These are phyloP conservation scores for Leptodontidium sp. DNA, from an alignment of 2,329 filamentous ascomycete species.

Conservation along the genomic window DNA sequence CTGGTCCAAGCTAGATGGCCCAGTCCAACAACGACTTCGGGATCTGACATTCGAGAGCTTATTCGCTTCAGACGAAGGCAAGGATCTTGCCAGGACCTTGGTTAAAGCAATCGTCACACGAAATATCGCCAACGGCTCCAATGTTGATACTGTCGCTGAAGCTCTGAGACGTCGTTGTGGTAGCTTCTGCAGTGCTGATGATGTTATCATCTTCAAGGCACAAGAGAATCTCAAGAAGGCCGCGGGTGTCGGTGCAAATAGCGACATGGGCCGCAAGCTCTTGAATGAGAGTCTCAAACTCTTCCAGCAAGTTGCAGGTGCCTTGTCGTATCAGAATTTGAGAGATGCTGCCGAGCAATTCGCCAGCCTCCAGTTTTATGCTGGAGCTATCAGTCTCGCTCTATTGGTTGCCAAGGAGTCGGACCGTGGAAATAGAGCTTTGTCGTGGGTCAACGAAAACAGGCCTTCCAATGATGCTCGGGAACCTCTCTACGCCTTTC, in stretches of 20 bases:
- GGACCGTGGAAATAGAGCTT: constrained; percentile 85
- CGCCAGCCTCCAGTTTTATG: constrained; percentile 84
- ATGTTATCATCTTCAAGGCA: constrained; percentile 98
- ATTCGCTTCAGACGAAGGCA: constrained; percentile 81
- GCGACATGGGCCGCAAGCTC: constrained; percentile 78
- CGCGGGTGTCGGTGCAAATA: constrained; percentile 77
- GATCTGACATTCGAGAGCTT: constrained; percentile 87
- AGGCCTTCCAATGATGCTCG: constrained; percentile 76
- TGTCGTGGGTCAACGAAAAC: constrained; percentile 88
- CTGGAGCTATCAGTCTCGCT: constrained; percentile 88
- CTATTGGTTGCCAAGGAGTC: constrained; percentile 83
- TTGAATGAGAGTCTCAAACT: constrained; percentile 89
- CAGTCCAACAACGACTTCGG: constrained; percentile 72
- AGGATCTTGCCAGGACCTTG: constrained; percentile 89
- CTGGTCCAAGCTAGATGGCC: constrained; percentile 75
- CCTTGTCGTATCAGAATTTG: constrained; percentile 81
- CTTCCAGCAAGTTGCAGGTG: constrained; percentile 88
- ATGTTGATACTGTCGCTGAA: constrained; percentile 96
- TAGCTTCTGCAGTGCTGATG: constrained; percentile 96
- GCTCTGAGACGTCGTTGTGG: constrained; percentile 91
- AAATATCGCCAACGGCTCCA: constrained; percentile 95
- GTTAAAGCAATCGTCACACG: constrained; percentile 98
- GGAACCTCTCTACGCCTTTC: constrained; percentile 69
- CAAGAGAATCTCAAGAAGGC: constrained; percentile 94
- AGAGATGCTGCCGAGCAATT: constrained; percentile 82